phyloP scores from a whole-genome alignment of 768 basidiomycete genomes.

The Gymnopilus junonius region DNA sequence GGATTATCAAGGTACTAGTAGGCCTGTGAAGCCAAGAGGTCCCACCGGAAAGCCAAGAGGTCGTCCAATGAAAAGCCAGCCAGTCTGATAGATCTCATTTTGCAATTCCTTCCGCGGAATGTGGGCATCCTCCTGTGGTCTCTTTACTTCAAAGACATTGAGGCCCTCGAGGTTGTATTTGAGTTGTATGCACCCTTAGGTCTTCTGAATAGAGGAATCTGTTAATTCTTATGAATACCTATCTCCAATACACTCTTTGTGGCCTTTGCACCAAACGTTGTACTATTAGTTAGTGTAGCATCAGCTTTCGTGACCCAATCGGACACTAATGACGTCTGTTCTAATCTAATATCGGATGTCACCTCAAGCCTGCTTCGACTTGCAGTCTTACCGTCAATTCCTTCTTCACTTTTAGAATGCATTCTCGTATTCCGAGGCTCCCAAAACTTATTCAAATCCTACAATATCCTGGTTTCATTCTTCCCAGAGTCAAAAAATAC shows the following conservation, averaged over 20 bases:
- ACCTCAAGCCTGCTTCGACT: neutral
- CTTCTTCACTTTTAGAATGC: neutral
- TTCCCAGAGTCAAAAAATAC: neutral
- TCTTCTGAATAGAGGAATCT: neutral
- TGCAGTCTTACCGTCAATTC: too few species aligned
- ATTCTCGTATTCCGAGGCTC: neutral
- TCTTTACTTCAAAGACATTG: too few species aligned
- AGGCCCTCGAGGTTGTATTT: neutral
- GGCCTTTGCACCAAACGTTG: neutral
- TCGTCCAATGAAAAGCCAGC: neutral
- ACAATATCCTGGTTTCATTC: neutral
- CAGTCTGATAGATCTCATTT: neutral
- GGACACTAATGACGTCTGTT: neutral
- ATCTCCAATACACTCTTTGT: neutral
- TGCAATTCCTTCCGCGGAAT: neutral
- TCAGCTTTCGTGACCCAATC: neutral
- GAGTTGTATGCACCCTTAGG: neutral
- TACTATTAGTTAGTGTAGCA: too few species aligned
- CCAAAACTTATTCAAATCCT: neutral
- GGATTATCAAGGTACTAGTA: constrained; percentile 54
- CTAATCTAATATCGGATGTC: neutral
- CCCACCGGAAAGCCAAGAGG: constrained; percentile 13
- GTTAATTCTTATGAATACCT: neutral
- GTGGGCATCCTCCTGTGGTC: neutral
- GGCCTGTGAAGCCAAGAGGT: constrained; percentile 42